Base-by-base conservation (phyloP, 1,284 basidiomycete species). In the Fereydounia khargensis region DNA sequence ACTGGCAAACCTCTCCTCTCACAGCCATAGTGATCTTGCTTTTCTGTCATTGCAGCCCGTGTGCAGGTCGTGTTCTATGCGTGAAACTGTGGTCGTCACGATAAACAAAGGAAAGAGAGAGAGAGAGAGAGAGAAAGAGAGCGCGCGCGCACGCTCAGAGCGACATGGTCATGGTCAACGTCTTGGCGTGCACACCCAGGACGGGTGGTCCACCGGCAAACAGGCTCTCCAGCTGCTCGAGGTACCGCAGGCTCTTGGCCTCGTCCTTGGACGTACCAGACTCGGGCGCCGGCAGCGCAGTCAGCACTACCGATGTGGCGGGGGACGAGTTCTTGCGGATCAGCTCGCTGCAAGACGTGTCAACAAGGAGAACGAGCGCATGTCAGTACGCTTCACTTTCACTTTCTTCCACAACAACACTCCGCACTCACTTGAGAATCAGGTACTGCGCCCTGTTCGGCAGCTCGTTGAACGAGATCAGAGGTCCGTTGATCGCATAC, bases 391-490 rank as follows among this genome's bases (percentile, higher is more conserved):
- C 17, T n/a, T n/a, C n/a, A n/a, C n/a, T n/a, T n/a, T 11, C n/a
- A 24, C 36, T 27, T 27, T 7, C 24, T 27, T 27, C 8, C 28
- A 18, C 5, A 34, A 23, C 6, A 6, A 13, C 3, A n/a, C n/a
- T n/a, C n/a, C n/a, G n/a, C n/a, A 41, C 43, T 46, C 39, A 47
- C 42, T 74, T 74, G 21, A 74, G 34, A 22, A 74, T 74, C 20
- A 74, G 36, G 41, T 73, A 74, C 51, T 74, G 72, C 28, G 71
- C 72, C 41, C 65, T 68, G 42, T 74, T 73, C 14, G 72, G 72
- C 39, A 74, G 39, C 34, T 66, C 65, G 50, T 74, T 74, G 64
- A 74, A 74, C 31, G 66, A 59, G 7, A 74, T 47, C 18, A 44
- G 30, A 6, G 66, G 63, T 19, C 46, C 18, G 22, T 56, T 43